Evolutionary conservation across 163 green algal species (phyloP), one percentile per base, ranked within the genome.

Genomic region (Chlamydomonas reinhardtii): DNA sequence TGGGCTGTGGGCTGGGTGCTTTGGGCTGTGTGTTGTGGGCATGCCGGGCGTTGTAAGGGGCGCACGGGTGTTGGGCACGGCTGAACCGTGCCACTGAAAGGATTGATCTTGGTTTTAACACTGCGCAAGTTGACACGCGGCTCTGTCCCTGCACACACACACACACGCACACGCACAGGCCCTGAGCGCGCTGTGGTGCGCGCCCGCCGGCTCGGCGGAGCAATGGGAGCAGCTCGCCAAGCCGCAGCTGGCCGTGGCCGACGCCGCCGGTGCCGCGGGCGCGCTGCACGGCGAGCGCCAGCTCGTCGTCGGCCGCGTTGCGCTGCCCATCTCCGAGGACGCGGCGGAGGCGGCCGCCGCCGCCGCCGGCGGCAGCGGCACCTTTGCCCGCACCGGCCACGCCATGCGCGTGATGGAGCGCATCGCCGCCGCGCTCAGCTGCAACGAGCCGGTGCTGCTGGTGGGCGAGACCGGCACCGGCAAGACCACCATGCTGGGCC

Each of bases 391-490:
- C 70, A 99, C 97, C 0, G 96, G 94, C 4, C 93, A 97, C 69
- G 94, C 94, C 0, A 94, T 97, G 91, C 92, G 97, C 15, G 76
- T 98, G 31, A 96, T 99, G 93, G 97, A 99, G 91, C 89, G 93
- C 16, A 92, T 98, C 32, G 94, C 94, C 0, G 94, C 91, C 19
- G 93, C 92, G 14, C 81, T 97, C 12, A 71, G 88, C 12, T 86
- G 77, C 52, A 85, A 76, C 9, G 98, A 99, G 91, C 95, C 98
- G 8, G 92, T 98, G 71, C 93, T 99, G 85, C 92, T 99, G 74
- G 98, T 99, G 16, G 98, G 98, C 37, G 98, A 99, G 93, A 99
- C 98, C 59, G 98, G 98, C 73, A 98, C 95, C 0, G 98, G 98
- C 64, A 99, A 99, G 88, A 99, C 97, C 15, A 97, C 98, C 0